phyloP scores from a whole-genome alignment of 768 basidiomycete species.

The Austroboletus festivus region DNA sequence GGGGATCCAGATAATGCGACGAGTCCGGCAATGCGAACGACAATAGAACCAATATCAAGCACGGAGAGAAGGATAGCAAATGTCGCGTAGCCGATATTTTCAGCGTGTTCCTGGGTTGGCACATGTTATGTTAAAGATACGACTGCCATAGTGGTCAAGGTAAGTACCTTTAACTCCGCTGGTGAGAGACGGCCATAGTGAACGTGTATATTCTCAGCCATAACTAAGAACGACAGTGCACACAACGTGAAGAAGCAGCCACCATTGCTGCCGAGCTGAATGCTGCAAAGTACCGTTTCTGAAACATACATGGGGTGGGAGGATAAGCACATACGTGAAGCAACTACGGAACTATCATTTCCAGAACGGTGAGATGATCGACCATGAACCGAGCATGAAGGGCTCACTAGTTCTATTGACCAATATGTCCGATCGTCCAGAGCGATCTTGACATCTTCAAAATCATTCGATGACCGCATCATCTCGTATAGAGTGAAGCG shows the following conservation, averaged over 20 bases:
- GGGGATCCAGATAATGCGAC: slow-evolving; percentile 11
- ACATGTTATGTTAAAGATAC: background rate
- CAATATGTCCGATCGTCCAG: slow-evolving; percentile 17
- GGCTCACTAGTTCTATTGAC: slow-evolving; percentile 23
- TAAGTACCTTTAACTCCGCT: slow-evolving; percentile 22
- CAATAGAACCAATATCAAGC: slow-evolving; percentile 20
- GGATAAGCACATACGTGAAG: slow-evolving; percentile 7
- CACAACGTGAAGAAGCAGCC: slow-evolving; percentile 11
- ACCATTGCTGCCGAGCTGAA: slow-evolving; percentile 10
- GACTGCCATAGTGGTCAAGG: background rate
- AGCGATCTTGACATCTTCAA: slow-evolving; percentile 17
- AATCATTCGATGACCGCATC: slow-evolving; percentile 17
- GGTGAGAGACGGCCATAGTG: slow-evolving; percentile 23
- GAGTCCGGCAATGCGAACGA: slow-evolving; percentile 17
- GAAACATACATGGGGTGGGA: background rate
- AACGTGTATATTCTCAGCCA: slow-evolving; percentile 20
- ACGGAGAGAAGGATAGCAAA: slow-evolving; percentile 15
- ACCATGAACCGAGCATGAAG: background rate
- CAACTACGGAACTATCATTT: slow-evolving; percentile 11
- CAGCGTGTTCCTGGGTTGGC: slow-evolving; percentile 1
- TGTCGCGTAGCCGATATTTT: slow-evolving; percentile 10
- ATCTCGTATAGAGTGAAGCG: slow-evolving; percentile 15
- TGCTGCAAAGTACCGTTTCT: slow-evolving; percentile 11
- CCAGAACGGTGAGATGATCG: background rate
- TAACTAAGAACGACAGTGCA: slow-evolving; percentile 11